Percentiles rank a stretch among this genome's conserved stretches.
Conservation (phyloP, 2,329 filamentous ascomycete genomes). For the Verticillium nonalfalfae region DNA sequence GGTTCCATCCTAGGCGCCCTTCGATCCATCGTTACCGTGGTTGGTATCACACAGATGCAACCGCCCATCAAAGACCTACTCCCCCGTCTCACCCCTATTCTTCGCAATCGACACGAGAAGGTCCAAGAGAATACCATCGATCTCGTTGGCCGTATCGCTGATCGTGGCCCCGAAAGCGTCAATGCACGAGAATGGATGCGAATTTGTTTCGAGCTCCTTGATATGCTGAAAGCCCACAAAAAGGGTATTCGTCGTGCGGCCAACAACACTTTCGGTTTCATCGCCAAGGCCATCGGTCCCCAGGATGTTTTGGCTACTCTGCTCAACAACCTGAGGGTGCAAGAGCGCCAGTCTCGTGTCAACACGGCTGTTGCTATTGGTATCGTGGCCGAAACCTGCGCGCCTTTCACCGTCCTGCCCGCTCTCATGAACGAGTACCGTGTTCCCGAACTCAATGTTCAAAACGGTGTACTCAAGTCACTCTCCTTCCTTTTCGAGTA, state of each 20-base stretch:
- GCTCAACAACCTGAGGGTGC: constrained; percentile 92
- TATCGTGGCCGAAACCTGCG: constrained; percentile 97
- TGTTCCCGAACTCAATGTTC: constrained; percentile 95
- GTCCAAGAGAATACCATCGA: constrained; percentile 99
- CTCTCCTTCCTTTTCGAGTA: constrained; percentile 98
- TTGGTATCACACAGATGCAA: constrained; percentile 97
- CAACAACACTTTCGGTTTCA: constrained; percentile 99
- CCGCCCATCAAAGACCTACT: constrained; percentile 95
- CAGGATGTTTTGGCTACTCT: constrained; percentile 95
- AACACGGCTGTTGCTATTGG: constrained; percentile 98
- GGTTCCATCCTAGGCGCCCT: constrained; percentile 94
- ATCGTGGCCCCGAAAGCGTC: constrained; percentile 92
- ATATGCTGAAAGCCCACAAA: constrained; percentile 99
- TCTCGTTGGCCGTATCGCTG: constrained; percentile 93
- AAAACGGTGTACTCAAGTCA: constrained; percentile 96
- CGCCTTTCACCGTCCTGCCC: constrained; percentile 96
- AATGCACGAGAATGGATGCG: constrained; percentile 99
- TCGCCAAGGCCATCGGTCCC: constrained; percentile 96
- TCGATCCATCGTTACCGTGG: constrained; percentile 93
- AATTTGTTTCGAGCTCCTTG: constrained; percentile 96
- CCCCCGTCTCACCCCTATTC: constrained; percentile 91
- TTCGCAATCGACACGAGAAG: constrained; percentile 97
- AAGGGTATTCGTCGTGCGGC: constrained; percentile 97
- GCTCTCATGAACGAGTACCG: constrained; percentile 99
- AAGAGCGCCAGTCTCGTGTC: constrained; percentile 95